Conservation (phyloP, 2,329 filamentous ascomycete genomes). For the Cladosporium sp. region DNA sequence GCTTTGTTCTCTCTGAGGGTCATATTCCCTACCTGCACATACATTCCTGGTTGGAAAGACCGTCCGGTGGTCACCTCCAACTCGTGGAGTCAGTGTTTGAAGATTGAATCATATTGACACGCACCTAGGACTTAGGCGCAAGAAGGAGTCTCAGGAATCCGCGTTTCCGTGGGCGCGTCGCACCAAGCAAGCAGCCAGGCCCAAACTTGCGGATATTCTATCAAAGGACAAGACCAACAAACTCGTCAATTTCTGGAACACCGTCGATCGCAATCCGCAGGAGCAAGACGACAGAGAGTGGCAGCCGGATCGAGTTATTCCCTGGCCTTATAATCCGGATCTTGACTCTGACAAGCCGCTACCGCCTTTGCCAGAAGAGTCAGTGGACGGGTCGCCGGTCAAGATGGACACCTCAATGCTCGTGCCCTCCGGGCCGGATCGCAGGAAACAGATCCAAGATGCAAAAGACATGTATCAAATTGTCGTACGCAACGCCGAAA, state of each 20-base stretch:
- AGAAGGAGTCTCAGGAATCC: background rate
- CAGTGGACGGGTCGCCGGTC: too few species aligned
- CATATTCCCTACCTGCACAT: background rate
- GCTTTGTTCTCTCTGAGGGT: background rate
- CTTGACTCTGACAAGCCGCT: background rate
- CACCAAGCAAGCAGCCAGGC: background rate
- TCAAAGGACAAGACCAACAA: constrained; percentile 16
- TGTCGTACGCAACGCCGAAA: constrained; percentile 59
- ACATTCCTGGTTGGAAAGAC: background rate
- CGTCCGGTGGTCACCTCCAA: too few species aligned
- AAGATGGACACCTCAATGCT: constrained; percentile 12
- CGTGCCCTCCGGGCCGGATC: constrained; percentile 34
- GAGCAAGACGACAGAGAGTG: too few species aligned
- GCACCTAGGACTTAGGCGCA: background rate
- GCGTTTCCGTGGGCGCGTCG: background rate
- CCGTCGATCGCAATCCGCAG: background rate
- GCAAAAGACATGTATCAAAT: constrained; percentile 65
- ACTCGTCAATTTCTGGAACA: constrained; percentile 17
- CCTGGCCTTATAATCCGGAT: background rate
- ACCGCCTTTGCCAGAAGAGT: background rate
- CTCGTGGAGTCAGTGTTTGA: background rate
- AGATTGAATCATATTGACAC: background rate
- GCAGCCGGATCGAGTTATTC: too few species aligned
- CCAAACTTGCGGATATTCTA: constrained; percentile 15
- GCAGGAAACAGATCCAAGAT: constrained; percentile 62